Conservation (phyloP, 2,329 filamentous ascomycete genomes). For the Ceratocystis huliohia region DNA sequence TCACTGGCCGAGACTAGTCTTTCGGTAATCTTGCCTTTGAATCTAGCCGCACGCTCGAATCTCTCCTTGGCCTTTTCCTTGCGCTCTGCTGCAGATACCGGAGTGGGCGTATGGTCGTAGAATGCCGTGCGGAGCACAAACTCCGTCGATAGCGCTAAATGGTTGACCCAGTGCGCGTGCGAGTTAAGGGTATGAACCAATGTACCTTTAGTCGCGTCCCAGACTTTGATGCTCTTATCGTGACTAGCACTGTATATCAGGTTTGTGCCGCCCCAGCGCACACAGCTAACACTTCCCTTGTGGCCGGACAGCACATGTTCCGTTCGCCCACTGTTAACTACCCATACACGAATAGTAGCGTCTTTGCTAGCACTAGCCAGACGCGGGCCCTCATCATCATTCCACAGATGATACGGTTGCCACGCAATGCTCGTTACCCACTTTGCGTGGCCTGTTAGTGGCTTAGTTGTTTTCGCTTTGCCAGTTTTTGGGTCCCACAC, state of each 20-base stretch:
- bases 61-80: constrained; percentile 62
- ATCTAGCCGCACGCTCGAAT: constrained; percentile 72
- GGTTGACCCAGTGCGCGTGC: constrained; percentile 93
- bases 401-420: constrained; percentile 84
- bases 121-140: constrained; percentile 76
- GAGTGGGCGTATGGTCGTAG: constrained; percentile 62
- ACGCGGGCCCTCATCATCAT: constrained; percentile 52
- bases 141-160: constrained; percentile 85
- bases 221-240: constrained; percentile 85
- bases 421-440: constrained; percentile 81
- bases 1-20: constrained; percentile 81
- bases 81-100: constrained; percentile 41
- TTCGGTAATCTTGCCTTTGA: constrained; percentile 67
- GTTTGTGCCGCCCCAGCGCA: constrained; percentile 87
- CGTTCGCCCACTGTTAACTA: constrained; percentile 61
- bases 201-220: constrained; percentile 68
- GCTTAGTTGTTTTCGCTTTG: constrained; percentile 52
- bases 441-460: constrained; percentile 72
- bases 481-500: constrained; percentile 81
- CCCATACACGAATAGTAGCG: constrained; percentile 69
- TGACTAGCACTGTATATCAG: constrained; percentile 74
- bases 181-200: constrained; percentile 65
- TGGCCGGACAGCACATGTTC: constrained; percentile 80
- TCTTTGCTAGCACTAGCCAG: constrained; percentile 86
- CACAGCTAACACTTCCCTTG: constrained; percentile 77